Base-by-base conservation (phyloP, 1,139 yeast genomes). In the Debaryomyces sp. region DNA sequence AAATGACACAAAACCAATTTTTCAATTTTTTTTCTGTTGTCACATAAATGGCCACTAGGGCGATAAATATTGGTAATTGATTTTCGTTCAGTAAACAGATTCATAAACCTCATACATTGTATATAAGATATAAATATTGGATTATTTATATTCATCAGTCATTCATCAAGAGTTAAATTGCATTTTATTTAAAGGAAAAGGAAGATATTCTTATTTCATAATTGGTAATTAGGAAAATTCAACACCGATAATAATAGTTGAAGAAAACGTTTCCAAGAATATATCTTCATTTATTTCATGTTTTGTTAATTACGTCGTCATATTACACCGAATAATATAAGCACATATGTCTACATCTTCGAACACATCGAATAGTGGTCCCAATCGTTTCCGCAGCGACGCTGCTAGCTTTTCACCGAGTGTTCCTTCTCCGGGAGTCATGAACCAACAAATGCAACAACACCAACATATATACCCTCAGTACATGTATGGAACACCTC, bases 351-450 rank as follows among this genome's bases (percentile, higher is more conserved):
- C 59, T 36, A 45, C 55, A 43, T 50, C 63, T 32, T 51, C 61
- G 27, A 48, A 48, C 27, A 40, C 55, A 42, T 50, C 62, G 17
- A 64, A 57, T 46, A 54, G 70, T 41, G 74, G 75, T 21, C 67
- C 75, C 45, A 67, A 66, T 54, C 71, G 77, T 48, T 73, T 73
- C 57, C 74, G 77, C 54, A 68, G 73, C 44, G 77, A 72, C 59
- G 77, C 77, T 27, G 73, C 74, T 46, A 69, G 73, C 45, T 73
- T 73, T 51, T 67, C 71, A 18, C 78, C 78, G 10, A 60, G 69
- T 47, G 66, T 62, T 37, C 54, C 50, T 44, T 47, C 56, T n/a
- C 55, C 53, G n/a, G 50, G 49, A 38, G 37, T 48, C 43, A 49
- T 49, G 37, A 45, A 56, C 37, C 58, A 54, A 35, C 62, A 57